Percentiles rank a stretch among this genome's conserved stretches.
These are phyloP conservation scores for Zopfochytrium polystomum DNA, from an alignment of 371 early-diverging fungal species.

Conservation along the genomic window DNA sequence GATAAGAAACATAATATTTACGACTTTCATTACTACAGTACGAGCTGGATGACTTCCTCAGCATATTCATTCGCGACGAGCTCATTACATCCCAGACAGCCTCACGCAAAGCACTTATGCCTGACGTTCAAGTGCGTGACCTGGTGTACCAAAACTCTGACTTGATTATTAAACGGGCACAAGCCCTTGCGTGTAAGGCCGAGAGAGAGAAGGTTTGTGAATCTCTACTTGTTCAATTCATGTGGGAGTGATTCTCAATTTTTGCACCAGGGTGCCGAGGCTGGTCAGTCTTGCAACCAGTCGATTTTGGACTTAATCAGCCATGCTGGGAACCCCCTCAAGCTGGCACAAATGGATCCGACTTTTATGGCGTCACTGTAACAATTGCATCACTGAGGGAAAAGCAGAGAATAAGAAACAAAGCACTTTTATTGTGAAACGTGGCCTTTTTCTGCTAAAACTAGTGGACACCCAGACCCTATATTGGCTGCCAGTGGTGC, in stretches of 20 bases:
- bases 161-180: constrained; percentile 67
- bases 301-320: neutral
- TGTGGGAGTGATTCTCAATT: too few relatives aligned
- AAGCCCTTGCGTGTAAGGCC: constrained; percentile 68
- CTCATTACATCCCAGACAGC: constrained; percentile 70
- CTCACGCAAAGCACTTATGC: constrained; percentile 53
- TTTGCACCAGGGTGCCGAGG: neutral
- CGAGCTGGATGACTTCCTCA: constrained; percentile 79
- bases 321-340: neutral
- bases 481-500: too few relatives aligned
- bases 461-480: too few relatives aligned
- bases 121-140: constrained; percentile 62
- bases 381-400: too few relatives aligned
- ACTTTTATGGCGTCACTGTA: neutral
- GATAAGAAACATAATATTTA: too few relatives aligned
- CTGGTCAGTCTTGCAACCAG: neutral
- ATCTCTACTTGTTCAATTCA: too few relatives aligned
- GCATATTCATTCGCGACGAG: constrained; percentile 88
- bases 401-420: too few relatives aligned
- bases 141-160: constrained; percentile 67
- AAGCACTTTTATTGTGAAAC: too few relatives aligned
- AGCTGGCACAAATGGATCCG: neutral
- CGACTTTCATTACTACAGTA: too few relatives aligned
- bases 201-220: constrained; percentile 65
- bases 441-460: too few relatives aligned